phyloP scores from a whole-genome alignment of 2,329 filamentous ascomycete species.

The Exophiala dermatitidis region DNA sequence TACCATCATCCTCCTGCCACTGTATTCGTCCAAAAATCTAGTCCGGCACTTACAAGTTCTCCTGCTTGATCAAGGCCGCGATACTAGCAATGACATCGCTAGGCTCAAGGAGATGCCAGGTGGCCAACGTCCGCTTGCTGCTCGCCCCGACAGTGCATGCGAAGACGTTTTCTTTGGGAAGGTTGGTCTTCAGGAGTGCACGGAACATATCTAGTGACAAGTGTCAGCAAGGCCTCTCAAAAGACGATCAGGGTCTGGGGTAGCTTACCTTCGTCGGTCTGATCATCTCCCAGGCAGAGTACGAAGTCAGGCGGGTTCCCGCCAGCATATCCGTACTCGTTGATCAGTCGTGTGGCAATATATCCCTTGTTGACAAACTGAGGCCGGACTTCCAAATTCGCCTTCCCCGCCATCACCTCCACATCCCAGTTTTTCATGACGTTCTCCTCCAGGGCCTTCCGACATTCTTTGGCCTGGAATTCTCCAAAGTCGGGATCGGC shows the following conservation, averaged over 20 bases:
- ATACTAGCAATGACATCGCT: conserved; percentile 71
- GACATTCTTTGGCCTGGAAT: conserved; percentile 72
- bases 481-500: conserved; percentile 79
- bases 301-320: conserved; percentile 70
- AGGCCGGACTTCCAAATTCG: conserved; percentile 92
- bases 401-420: conserved; percentile 94
- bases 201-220: conserved; percentile 65
- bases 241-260: not conserved
- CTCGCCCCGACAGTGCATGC: conserved; percentile 87
- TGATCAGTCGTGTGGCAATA: conserved; percentile 76
- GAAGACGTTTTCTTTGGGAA: conserved; percentile 64
- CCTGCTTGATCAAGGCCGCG: conserved; percentile 19
- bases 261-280: conserved; percentile 82
- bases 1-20: too few species aligned
- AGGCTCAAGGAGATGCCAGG: conserved; percentile 84
- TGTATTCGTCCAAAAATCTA: not conserved
- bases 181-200: conserved; percentile 55
- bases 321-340: conserved; percentile 55
- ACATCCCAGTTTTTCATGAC: conserved; percentile 78
- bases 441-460: conserved; percentile 69
- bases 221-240: conserved; percentile 19
- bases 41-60: conserved; percentile 9
- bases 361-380: conserved; percentile 98
- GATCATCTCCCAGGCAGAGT: conserved; percentile 87
- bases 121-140: conserved; percentile 83